Evolutionary conservation across 306 rosid species (phyloP), one percentile per base, ranked within the genome.

Genomic region (Pachyrhizus erosus): DNA sequence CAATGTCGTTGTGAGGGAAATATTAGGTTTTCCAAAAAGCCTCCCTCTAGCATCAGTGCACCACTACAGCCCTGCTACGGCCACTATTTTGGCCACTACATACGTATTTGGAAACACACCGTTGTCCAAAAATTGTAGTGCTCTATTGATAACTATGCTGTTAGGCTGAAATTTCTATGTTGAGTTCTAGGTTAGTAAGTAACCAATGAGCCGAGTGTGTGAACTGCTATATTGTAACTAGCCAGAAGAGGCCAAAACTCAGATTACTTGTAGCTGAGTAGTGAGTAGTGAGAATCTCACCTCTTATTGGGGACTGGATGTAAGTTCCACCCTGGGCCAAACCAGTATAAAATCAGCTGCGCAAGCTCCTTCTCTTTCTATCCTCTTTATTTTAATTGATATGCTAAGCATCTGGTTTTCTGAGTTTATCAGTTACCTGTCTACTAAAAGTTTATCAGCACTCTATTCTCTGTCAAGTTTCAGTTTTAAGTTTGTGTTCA

Each of bases 351-450:
- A 58, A 24, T 34, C 66, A 58, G 29, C 34, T 4, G 43, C 14
- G n/a, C 52, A 68, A 39, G 73, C 73, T 68, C 33, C 75, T 43
- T 21, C 20, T 5, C 55, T 42, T 40, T 40, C 55, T 39, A 39
- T 68, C 52, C 31, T 43, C 73, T 68, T 68, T 40, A 18, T 69
- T 69, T 69, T 69, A 69, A 42, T 69, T 43, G 75, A 26, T 69
- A 23, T 7, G 49, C 75, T 13, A 42, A 42, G 37, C 51, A 2
- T 69, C 34, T 12, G 17, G 21, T 39, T 40, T 39, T 68, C 73
- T 69, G 75, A 33, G 55, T 48, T 72, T 49, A 48, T 49, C 62
- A 72, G 26, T 72, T 72, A 72, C 57, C 77, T 26, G 62, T 49
- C 62, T 48, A 33, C 62, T 49, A 49, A 72, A 27, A 34, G 33